Evolutionary conservation across 768 basidiomycete species (phyloP).

Genomic region (Botryobasidium botryosum): DNA sequence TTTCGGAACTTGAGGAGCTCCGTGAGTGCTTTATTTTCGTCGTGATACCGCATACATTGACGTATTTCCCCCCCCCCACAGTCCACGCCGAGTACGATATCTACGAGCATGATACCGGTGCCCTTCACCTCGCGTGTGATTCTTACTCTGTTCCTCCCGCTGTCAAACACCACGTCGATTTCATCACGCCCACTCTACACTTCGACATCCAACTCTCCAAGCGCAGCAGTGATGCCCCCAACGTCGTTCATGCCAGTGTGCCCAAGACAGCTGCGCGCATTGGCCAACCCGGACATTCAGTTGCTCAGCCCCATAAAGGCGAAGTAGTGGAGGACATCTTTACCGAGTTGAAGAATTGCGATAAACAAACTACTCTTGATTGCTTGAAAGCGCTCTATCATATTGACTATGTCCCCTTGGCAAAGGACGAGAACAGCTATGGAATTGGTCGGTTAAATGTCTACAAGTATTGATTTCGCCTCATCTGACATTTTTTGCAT

Average conservation of each 20-base stretch:
- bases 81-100: constrained; percentile 10
- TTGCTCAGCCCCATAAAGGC: not conserved
- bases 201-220: constrained; percentile 5
- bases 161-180: constrained; percentile 9
- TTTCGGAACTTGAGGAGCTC: constrained; percentile 11
- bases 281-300: not conserved
- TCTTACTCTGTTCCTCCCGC: constrained; percentile 7
- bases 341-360: constrained; percentile 6
- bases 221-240: constrained; percentile 2
- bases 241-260: constrained; percentile 1
- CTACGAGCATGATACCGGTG: constrained; percentile 7
- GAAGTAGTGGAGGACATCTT: not conserved
- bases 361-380: constrained; percentile 3
- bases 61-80: not conserved
- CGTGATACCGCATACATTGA: not conserved
- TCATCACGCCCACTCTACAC: constrained; percentile 10
- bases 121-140: constrained; percentile 2
- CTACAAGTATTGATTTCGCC: no score
- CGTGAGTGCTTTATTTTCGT: not conserved
- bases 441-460: no score
- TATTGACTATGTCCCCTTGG: constrained; percentile 16
- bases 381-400: constrained; percentile 4
- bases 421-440: no score
- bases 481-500: no score
- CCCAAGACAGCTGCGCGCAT: not conserved